Base-by-base conservation (phyloP, 1,284 basidiomycete species). In the Cystobasidium pallidum region DNA sequence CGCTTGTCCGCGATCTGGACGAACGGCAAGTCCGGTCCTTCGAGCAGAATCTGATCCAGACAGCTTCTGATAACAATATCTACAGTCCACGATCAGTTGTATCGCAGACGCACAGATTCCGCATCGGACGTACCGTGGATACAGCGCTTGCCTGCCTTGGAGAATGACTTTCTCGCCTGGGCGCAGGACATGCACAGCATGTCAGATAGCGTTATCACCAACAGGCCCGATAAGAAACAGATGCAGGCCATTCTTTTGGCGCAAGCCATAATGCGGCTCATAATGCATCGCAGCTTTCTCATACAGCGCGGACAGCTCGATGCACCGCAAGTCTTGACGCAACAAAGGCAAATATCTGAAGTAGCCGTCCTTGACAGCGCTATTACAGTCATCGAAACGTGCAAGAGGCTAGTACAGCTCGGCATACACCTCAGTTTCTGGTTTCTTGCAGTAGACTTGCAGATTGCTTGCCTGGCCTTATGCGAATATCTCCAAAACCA, bases 201-300 rank as follows among this genome's bases (percentile, higher is more conserved):
- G 36, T 41, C 55, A 19, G 34, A 57, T 15, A 54, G 24, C 13
- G 34, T 70, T 6, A 28, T 26, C 0, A 36, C 58, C 2, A 49
- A 62, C 32, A 61, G 67, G 26, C 39, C 54, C 10, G 54, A 61
- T 26, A 70, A 70, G 58, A 59, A 61, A 30, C 67, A 70, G 45
- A 21, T 39, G 32, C 43, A 61, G 10, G 58, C 67, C 26, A 61
- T 70, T 6, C 43, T 58, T 19, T 30, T 57, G 21, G 67, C 57
- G n/a, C 54, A 51, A 59, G 67, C 57, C 21, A 61, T 58, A 13
- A 70, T 70, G 67, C 54, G 67, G 13, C 58, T 70, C 15, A 70
- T 70, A 19, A 70, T 70, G 67, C 67, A 70, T 41, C 57, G 67
- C 15, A 58, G 54, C 17, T 70, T 70, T 34, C 67, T 70, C 21